phyloP scores from a whole-genome alignment of 306 rosid genomes.

The Coriaria nepalensis region DNA sequence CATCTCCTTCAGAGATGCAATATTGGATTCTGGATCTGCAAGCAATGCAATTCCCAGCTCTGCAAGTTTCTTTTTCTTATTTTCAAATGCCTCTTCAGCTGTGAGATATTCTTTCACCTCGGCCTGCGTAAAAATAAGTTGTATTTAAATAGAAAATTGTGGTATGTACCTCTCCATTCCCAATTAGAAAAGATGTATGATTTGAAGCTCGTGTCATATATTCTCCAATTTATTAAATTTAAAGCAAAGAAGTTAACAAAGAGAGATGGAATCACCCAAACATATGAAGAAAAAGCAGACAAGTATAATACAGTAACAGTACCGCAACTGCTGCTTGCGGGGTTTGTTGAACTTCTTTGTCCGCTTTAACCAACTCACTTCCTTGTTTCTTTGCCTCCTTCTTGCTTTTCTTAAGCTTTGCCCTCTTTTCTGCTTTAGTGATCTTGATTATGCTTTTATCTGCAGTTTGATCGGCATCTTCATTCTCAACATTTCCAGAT shows the following conservation, averaged over 20 bases:
- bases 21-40: slow-evolving; percentile 76
- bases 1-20: slow-evolving; percentile 70
- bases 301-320: slow-evolving; percentile 14
- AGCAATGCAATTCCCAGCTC: slow-evolving; percentile 79
- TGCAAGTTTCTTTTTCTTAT: slow-evolving; percentile 74
- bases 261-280: not conserved
- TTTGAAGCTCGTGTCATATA: not conserved
- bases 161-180: no score
- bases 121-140: slow-evolving; percentile 36
- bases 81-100: slow-evolving; percentile 73
- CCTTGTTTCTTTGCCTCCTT: slow-evolving; percentile 69
- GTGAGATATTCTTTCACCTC: slow-evolving; percentile 76
- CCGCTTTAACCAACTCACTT: slow-evolving; percentile 28
- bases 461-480: slow-evolving; percentile 16
- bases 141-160: slow-evolving; percentile 5
- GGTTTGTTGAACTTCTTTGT: slow-evolving; percentile 37
- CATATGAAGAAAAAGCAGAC: slow-evolving; percentile 4
- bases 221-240: no score
- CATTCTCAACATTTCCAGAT: slow-evolving; percentile 31
- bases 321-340: slow-evolving; percentile 83
- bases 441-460: slow-evolving; percentile 43
- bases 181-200: not conserved
- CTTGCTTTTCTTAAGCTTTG: slow-evolving; percentile 60
- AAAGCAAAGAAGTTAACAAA: no score
- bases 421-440: slow-evolving; percentile 75